A percentile compares a stretch with the other conserved stretches of the same genome.
Conservation (phyloP, 2,329 filamentous ascomycete genomes). For the Fusarium praegraminearum region DNA sequence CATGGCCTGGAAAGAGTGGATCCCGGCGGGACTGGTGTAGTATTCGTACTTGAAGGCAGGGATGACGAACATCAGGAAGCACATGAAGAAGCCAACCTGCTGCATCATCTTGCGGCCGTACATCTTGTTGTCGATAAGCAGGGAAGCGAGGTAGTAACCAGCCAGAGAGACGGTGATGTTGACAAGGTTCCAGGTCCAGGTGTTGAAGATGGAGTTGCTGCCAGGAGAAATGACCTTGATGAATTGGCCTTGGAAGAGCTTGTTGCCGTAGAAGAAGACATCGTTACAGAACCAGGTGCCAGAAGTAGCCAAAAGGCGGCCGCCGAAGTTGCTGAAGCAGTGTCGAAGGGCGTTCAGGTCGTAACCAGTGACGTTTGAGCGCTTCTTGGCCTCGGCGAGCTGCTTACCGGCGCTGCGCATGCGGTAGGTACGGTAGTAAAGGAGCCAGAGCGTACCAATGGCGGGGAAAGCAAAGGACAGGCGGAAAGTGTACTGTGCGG, state of each 20-base stretch:
- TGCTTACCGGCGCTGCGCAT: slow-evolving; percentile 91
- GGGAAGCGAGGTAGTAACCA: slow-evolving; percentile 90
- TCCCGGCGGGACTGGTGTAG: slow-evolving; percentile 77
- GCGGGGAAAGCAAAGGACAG: slow-evolving; percentile 93
- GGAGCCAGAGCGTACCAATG: slow-evolving; percentile 90
- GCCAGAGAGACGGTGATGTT: slow-evolving; percentile 88
- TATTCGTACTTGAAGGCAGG: slow-evolving; percentile 90
- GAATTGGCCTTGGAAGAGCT: slow-evolving; percentile 94
- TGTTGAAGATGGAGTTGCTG: slow-evolving; percentile 80
- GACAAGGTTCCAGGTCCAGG: slow-evolving; percentile 92
- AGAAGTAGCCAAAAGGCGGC: slow-evolving; percentile 86
- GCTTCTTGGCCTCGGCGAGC: slow-evolving; percentile 85
- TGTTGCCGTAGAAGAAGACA: slow-evolving; percentile 99
- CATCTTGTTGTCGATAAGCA: slow-evolving; percentile 94
- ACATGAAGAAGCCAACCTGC: slow-evolving; percentile 91
- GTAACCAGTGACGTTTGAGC: slow-evolving; percentile 89
- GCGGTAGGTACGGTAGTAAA: slow-evolving; percentile 96
- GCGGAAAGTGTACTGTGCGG: slow-evolving; percentile 91
- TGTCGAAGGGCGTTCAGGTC: slow-evolving; percentile 84
- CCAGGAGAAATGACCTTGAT: slow-evolving; percentile 82
- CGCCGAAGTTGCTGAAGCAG: slow-evolving; percentile 86
- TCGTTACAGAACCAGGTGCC: slow-evolving; percentile 96
- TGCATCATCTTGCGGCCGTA: slow-evolving; percentile 98
- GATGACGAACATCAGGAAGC: slow-evolving; percentile 92
- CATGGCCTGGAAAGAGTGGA: slow-evolving; percentile 96